Evolutionary conservation across 2,329 filamentous ascomycete genomes (phyloP).

Genomic region (Podosphaera fusca): DNA sequence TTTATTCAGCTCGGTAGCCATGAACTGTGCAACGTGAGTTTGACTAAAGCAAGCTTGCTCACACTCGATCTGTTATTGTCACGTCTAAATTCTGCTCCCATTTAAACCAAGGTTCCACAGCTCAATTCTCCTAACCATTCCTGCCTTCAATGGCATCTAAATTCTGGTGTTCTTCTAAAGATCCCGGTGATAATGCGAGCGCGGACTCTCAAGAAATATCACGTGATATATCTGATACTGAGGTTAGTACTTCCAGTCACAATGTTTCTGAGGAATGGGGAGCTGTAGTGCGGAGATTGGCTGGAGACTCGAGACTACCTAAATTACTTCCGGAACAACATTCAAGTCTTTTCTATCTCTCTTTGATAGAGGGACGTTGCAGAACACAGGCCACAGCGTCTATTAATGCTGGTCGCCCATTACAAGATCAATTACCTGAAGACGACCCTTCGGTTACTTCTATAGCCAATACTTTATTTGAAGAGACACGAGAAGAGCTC

Average conservation of each 20-base stretch:
- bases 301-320: slow-evolving; percentile 5
- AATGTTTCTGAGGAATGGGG: background rate
- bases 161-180: slow-evolving; percentile 7
- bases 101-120: too few species aligned
- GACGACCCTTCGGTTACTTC: slow-evolving; percentile 10
- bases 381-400: slow-evolving; percentile 10
- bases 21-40: too few species aligned
- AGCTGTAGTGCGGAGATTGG: slow-evolving; percentile 3
- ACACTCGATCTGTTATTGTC: too few species aligned
- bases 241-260: background rate
- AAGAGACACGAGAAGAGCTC: slow-evolving; percentile 8
- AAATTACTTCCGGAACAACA: slow-evolving; percentile 8
- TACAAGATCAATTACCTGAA: slow-evolving; percentile 8
- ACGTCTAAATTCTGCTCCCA: too few species aligned
- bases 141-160: slow-evolving; percentile 5
- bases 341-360: slow-evolving; percentile 12
- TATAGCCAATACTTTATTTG: slow-evolving; percentile 10
- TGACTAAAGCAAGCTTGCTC: too few species aligned
- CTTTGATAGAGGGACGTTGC: slow-evolving; percentile 14
- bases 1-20: too few species aligned
- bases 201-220: background rate
- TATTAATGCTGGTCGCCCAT: slow-evolving; percentile 9
- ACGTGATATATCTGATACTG: slow-evolving; percentile 3
- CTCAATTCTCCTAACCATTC: too few species aligned
- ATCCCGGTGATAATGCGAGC: slow-evolving; percentile 6